Base-by-base conservation (phyloP, 2,329 filamentous ascomycete species). In the Cladosporium sp. region DNA sequence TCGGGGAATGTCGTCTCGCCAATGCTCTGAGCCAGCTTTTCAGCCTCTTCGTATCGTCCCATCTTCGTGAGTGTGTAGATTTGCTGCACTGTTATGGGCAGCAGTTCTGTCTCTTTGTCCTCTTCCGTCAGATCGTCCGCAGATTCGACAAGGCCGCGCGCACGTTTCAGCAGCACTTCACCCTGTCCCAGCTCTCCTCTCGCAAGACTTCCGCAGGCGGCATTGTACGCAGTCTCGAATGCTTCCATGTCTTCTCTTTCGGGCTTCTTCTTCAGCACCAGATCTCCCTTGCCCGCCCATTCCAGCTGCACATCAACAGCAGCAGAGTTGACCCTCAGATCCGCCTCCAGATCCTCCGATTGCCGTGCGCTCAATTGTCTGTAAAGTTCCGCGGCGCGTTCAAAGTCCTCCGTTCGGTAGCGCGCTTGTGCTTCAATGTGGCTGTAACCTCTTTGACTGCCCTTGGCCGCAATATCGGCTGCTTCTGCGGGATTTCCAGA, bases 171-270 rank as follows among this genome's bases (percentile, higher is more conserved):
- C 57, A 92, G 77, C 22, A 87, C 76, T 20, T 84, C 80, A 1
- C 84, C 89, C 63, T 84, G 81, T 4, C 75, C 79, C 36, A 89
- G 77, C 64, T 89, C 86, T 7, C 85, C 87, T 47, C 83, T 79
- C 13, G 88, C 87, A 65, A 94, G 85, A 70, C 83, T 84, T 19
- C 80, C 80, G 70, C 89, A 93, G 8, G 89, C 90, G 22, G 84
- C 82, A 71, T 95, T 95, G 75, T 90, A 95, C 10, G 88, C 86
- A 24, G 88, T 86, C 75, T 94, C 90, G 65, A 94, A 94, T 1
- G 86, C 83, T 61, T 91, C 88, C 24, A 88, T 74, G 65, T 89
- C 84, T 60, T 86, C 83, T 58, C 80, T 76, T 6, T 75, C 74
- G 8, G 81, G 77, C 67, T 83, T 83, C 71, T 83, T 82, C 63